Percentiles rank a stretch among this genome's conserved stretches.
Conservation (phyloP, 2,329 filamentous ascomycete genomes). For the Zymoseptoria passerinii region DNA sequence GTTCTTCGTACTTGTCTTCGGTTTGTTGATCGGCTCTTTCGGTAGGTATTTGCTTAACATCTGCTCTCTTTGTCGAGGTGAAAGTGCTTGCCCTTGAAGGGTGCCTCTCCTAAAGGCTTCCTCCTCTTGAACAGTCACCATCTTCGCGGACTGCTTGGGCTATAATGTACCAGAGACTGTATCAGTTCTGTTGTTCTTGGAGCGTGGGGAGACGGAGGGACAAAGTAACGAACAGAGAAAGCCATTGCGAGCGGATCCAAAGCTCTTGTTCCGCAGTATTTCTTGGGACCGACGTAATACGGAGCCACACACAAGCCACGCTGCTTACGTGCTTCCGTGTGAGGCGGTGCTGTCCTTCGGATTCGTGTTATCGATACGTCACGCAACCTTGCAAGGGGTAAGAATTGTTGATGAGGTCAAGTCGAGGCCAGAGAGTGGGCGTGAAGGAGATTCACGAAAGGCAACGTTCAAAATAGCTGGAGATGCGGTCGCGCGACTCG, state of each 20-base stretch:
- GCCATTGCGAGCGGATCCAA: neutral
- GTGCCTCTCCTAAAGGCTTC: neutral
- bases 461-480: neutral
- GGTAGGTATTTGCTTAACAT: slow-evolving; percentile 30
- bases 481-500: neutral
- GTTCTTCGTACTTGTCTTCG: slow-evolving; percentile 1
- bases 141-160: neutral
- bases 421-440: neutral
- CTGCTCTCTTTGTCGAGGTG: slow-evolving; percentile 24
- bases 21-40: slow-evolving; percentile 11
- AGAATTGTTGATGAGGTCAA: neutral
- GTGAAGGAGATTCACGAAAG: neutral
- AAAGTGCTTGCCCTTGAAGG: slow-evolving; percentile 19
- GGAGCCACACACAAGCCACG: neutral
- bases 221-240: neutral
- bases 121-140: neutral
- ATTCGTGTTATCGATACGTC: neutral
- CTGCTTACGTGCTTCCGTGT: neutral
- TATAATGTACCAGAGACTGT: neutral
- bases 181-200: neutral
- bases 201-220: neutral
- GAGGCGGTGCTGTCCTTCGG: neutral
- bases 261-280: neutral
- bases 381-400: neutral
- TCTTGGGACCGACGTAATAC: neutral